Evolutionary conservation across 192 early-diverging fungal species (phyloP), one percentile per base, ranked within the genome.

Genomic region (Backusella tuberculispora): DNA sequence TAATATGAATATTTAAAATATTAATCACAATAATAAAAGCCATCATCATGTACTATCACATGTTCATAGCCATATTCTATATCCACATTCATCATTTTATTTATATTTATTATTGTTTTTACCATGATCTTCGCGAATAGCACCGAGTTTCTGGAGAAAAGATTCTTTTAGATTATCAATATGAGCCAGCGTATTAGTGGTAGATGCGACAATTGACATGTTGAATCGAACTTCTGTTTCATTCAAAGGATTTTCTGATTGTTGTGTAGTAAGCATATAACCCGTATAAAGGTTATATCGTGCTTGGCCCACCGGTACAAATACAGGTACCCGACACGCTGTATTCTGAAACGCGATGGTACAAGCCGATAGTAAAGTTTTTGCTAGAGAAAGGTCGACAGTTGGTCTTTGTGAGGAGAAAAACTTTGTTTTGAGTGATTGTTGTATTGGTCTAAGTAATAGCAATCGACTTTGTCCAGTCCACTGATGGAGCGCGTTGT

Each of bases 401-500:
- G 68, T 6, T 69, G 80, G 74, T 40, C 84, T 80, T 34, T 73
- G 74, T 34, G 75, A 73, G 12, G 77, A 71, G 34, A 79, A 70
- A 46, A 77, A 40, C 53, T 74, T 75, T 37, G 48, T 75, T 43
- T 70, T 74, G 9, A 50, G 69, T 19, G 79, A 43, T 43, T 68
- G 67, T 13, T 63, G 42, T 34, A 42, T 47, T 24, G 76, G 81
- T 44, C 66, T 74, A 13, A 91, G 70, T 56, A 90, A 83, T 9
- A 93, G 76, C n/a, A 93, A 80, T 14, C 78, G 79, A 24, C 78
- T 82, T 42, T 83, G 66, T 10, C 84, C 88, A 5, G 91, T 88
- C 91, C 91, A 92, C n/a, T 89, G 87, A 75, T 93, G 92, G 65
- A 93, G 81, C 46, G 81, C 82, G 43, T 92, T 88, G 48, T 74